Percentiles rank a stretch among this genome's conserved stretches.
phyloP scores from a whole-genome alignment of 2,329 filamentous ascomycete genomes.

The Sclerotinia nivalis region DNA sequence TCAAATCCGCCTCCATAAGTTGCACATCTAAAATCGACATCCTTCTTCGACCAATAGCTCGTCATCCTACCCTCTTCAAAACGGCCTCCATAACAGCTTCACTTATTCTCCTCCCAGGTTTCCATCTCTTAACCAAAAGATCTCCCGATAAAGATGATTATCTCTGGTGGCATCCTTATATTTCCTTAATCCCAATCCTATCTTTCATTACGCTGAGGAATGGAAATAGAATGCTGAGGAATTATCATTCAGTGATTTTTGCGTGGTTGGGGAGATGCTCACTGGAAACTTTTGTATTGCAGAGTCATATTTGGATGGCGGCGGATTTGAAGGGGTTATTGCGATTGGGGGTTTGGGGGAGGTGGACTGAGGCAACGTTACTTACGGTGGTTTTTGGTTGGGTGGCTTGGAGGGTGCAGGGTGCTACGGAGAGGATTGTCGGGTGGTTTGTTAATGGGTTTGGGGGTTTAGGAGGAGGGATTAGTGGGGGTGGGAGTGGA shows the following conservation, averaged over 20 bases:
- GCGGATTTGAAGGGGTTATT: conserved; percentile 57
- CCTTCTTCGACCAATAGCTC: conserved; percentile 27
- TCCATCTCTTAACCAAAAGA: conserved; percentile 31
- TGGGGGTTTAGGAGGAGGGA: background rate
- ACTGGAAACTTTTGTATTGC: conserved; percentile 60
- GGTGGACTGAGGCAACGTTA: conserved; percentile 44
- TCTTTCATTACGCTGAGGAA: conserved; percentile 56
- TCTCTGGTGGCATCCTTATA: conserved; percentile 52
- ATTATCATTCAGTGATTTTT: conserved; percentile 49
- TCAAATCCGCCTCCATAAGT: conserved; percentile 31
- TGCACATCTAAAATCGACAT: conserved; percentile 35
- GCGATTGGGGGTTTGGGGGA: conserved; percentile 39
- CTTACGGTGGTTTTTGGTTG: conserved; percentile 48
- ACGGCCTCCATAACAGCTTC: conserved; percentile 29
- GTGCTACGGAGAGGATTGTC: conserved; percentile 44
- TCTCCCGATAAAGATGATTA: conserved; percentile 47
- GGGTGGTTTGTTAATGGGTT: conserved; percentile 42
- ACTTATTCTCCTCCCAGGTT: conserved; percentile 30
- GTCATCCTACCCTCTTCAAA: conserved; percentile 26
- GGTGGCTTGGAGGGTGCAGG: conserved; percentile 44
- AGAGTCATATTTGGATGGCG: conserved; percentile 63
- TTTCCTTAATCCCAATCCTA: conserved; percentile 56
- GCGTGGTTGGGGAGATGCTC: conserved; percentile 57
- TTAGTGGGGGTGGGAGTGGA: conserved; percentile 42
- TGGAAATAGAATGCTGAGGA: conserved; percentile 45